These are phyloP conservation scores for Rhizophagus prolifer DNA, from an alignment of 192 early-diverging fungal genomes.

Conservation along the genomic window DNA sequence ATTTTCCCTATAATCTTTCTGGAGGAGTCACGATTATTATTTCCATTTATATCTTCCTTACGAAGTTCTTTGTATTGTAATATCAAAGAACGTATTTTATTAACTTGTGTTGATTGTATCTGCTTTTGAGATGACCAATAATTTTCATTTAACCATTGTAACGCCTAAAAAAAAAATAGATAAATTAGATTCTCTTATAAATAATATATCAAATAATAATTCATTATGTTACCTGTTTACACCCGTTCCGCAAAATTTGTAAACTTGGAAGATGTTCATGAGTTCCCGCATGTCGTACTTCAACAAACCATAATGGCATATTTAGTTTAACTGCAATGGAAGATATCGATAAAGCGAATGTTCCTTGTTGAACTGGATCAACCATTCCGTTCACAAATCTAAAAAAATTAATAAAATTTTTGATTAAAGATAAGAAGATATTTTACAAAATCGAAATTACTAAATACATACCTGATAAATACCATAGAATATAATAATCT, in stretches of 20 bases:
- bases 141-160: constrained; percentile 53
- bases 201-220: constrained; percentile 7
- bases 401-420: neutral
- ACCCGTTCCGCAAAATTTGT: constrained; percentile 50
- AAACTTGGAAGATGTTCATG: constrained; percentile 64
- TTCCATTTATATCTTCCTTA: constrained; percentile 27
- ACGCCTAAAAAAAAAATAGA: constrained; percentile 44
- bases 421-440: too few species aligned
- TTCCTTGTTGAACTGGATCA: constrained; percentile 23
- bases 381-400: constrained; percentile 31
- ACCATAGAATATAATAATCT: constrained; percentile 28
- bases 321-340: constrained; percentile 50
- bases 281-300: constrained; percentile 64
- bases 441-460: neutral
- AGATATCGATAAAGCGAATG: constrained; percentile 49
- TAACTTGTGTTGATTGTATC: constrained; percentile 24
- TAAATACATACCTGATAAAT: constrained; percentile 11
- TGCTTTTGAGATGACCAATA: constrained; percentile 52
- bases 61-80: constrained; percentile 15
- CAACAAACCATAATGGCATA: constrained; percentile 68
- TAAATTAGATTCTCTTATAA: neutral
- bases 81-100: constrained; percentile 31
- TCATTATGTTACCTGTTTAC: constrained; percentile 33
- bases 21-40: neutral
- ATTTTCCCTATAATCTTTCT: constrained; percentile 41